These are phyloP conservation scores for Leishmania martiniquensis DNA, from an alignment of 208 protist species.

Conservation along the genomic window DNA sequence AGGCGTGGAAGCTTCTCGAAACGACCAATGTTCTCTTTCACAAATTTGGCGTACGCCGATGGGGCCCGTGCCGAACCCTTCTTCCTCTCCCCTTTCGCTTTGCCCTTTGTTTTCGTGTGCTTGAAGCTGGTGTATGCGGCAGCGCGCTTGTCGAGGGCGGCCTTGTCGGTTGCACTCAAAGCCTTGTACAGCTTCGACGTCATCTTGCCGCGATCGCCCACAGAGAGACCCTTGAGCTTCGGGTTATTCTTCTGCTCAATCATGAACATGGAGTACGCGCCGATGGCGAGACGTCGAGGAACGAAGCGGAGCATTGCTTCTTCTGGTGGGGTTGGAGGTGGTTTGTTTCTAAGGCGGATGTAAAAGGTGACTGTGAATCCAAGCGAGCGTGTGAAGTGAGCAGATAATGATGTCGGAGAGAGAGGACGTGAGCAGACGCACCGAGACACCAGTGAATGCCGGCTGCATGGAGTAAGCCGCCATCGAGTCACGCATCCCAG, in stretches of 20 bases:
- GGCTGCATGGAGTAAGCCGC: background rate
- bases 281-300: conserved; percentile 67
- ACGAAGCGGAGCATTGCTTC: conserved; percentile 68
- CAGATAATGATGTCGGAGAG: background rate
- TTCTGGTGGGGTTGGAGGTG: background rate
- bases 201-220: conserved; percentile 71
- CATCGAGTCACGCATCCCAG: background rate
- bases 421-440: background rate
- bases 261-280: conserved; percentile 86
- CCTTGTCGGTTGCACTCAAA: conserved; percentile 57
- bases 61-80: conserved; percentile 24
- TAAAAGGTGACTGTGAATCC: background rate
- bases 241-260: conserved; percentile 87
- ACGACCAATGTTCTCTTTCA: conserved; percentile 79
- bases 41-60: conserved; percentile 71
- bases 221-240: conserved; percentile 72
- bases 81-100: conserved; percentile 35
- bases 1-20: conserved; percentile 73
- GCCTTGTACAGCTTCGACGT: conserved; percentile 84
- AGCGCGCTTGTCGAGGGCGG: conserved; percentile 68
- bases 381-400: background rate
- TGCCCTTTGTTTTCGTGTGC: conserved; percentile 20
- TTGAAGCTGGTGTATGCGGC: conserved; percentile 34
- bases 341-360: background rate
- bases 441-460: background rate